Base-by-base conservation (phyloP, 805 yeast genomes). In the Nematodospora valgi region DNA sequence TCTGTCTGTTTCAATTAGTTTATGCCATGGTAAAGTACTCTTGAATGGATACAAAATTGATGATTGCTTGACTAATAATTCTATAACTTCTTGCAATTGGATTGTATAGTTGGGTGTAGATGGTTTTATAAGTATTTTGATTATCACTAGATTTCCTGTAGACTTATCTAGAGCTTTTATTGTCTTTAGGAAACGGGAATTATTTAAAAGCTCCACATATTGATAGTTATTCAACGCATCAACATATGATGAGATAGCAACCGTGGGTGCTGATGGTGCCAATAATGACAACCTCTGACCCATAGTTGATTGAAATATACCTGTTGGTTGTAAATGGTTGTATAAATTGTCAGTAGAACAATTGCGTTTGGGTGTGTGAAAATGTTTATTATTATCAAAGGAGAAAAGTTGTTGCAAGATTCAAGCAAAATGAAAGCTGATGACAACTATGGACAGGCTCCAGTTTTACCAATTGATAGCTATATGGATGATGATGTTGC, bases 231-330 rank as follows among this genome's bases (percentile, higher is more conserved):
- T 79, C 8, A 91, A 67, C 27, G 85, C 86, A 49, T 88, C 88
- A 19, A 91, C 76, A 47, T 89, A 91, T 1, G 97, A 89, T 15
- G 91, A 87, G 2, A 88, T 72, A 5, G 95, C 96, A 49, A 91
- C 86, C 1, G 96, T 86, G 3, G 95, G 88, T 1, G 95, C 87
- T 3, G 95, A 80, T 9, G 96, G 96, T 7, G 96, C 86, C 54
- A 87, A 62, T 22, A 86, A 67, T 2, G 97, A 89, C 41, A 91
- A 64, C 53, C 84, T 85, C 10, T 86, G 86, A 11, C 96, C 97
- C 97, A 89, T 88, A 7, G n/a, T n/a, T n/a, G n/a, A n/a, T 21
- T 21, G 23, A 8, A 8, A 21, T 21, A 21, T 21, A 10, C 10
- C 9, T 21, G 23, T 21, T 21, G 23, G 7, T n/a, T n/a, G 14